Conservation (phyloP, 2,329 filamentous ascomycete genomes). For the Arthroderma uncinatum region DNA sequence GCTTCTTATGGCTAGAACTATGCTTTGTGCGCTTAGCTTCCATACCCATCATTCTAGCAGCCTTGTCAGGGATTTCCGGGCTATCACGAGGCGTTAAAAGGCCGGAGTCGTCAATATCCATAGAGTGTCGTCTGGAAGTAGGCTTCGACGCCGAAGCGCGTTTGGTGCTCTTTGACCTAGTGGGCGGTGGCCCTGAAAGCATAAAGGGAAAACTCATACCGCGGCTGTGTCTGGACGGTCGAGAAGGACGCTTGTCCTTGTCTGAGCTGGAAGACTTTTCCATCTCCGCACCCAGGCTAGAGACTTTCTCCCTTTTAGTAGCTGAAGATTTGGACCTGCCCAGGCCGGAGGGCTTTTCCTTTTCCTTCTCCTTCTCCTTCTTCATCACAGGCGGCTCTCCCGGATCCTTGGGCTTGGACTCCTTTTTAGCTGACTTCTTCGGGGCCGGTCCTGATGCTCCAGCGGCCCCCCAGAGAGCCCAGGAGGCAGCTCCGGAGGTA, state of each 20-base stretch:
- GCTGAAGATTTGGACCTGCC: conserved; percentile 48
- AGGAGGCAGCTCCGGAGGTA: conserved; percentile 53
- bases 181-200: conserved; percentile 55
- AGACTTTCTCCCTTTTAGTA: conserved; percentile 43
- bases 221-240: conserved; percentile 45
- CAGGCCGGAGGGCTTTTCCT: conserved; percentile 28
- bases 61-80: conserved; percentile 58
- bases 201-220: conserved; percentile 52
- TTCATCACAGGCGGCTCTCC: conserved; percentile 17
- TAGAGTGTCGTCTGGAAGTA: conserved; percentile 54
- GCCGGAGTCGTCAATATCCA: conserved; percentile 52
- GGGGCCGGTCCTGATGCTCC: conserved; percentile 17
- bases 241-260: conserved; percentile 48
- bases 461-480: conserved; percentile 62
- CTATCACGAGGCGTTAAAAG: conserved; percentile 60
- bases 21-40: conserved; percentile 37
- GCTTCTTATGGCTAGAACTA: conserved; percentile 20
- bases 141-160: conserved; percentile 46
- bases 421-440: conserved; percentile 42
- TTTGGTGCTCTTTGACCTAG: conserved; percentile 51
- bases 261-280: conserved; percentile 66
- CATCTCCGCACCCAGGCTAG: conserved; percentile 43
- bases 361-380: conserved; percentile 30
- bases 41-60: conserved; percentile 63
- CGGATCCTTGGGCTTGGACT: conserved; percentile 32